Evolutionary conservation across 179 eudicot species (phyloP), one percentile per base, ranked within the genome.

Genomic region (Patellifolia procumbens): DNA sequence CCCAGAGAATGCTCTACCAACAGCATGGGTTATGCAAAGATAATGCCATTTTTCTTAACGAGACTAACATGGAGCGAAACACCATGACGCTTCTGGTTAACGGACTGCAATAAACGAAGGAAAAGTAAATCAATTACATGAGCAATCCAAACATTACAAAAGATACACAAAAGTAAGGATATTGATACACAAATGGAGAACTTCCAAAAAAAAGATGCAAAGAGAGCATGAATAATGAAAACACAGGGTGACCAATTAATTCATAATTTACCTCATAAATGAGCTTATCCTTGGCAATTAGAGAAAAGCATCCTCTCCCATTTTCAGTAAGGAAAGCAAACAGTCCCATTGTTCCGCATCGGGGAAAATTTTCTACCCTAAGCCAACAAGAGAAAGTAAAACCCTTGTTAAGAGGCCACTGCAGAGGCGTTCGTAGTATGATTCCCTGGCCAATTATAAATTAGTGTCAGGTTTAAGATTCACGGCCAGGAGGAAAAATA

Each of bases 331-430:
- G 92, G 79, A 96, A 96, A 86, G 90, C 85, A 83, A 96, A 96
- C 60, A 96, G 92, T 48, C 98, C 96, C 98, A 94, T 94, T 61
- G 89, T 80, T 81, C 98, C 99, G 83, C 74, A 80, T 83, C 83
- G 83, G 52, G 99, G 97, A 51, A 90, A 96, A 74, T 74, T 91
- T 87, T 96, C 99, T 70, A 94, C 86, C 84, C 99, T 90, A 37
- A 96, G 92, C 99, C 99, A 96, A 66, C 99, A 94, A 55, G 96
- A 90, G 82, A 96, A 96, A 68, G 97, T 88, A 81, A 94, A 96
- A 60, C 99, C 99, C 87, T 83, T 91, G 72, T 85, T 81, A 58
- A 85, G 72, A 70, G 99, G 99, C 99, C 94, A 94, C 60, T 89
- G 96, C 56, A 96, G 70, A 76, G 98, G 98, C 24, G 90, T 84